Evolutionary conservation across 148 eudicot species (phyloP), one percentile per base, ranked within the genome.

Genomic region (Rhododendron ovatum): DNA sequence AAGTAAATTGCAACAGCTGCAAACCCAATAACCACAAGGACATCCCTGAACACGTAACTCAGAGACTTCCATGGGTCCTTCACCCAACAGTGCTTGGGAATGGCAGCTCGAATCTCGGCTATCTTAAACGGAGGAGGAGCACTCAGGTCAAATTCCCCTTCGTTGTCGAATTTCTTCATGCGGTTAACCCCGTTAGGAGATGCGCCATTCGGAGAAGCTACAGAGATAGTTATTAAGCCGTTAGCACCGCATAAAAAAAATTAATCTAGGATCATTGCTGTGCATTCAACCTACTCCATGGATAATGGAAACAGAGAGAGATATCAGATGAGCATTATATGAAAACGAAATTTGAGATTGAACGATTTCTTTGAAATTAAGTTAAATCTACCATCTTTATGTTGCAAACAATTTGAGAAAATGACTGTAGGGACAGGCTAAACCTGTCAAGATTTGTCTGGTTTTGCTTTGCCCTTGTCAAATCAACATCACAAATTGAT

Each of bases 41-140:
- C 41, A 76, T 89, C 91, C 84, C 91, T 87, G 3, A 83, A 10
- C 14, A 87, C 91, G 83, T 85, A 89, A 45, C 89, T 87, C 83
- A 89, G 76, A 59, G 91, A 87, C 83, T 86, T 63, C 89, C 88
- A 87, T 7, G 91, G 87, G 83, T 89, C 78, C 89, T 87, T 89
- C 39, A 89, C 91, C 89, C 89, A 89, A 39, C 91, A 89, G 81
- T 89, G 89, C 45, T 79, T 83, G 20, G 91, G 91, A 82, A 89
- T 89, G 11, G 91, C 89, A 30, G 88, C 91, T 80, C 91, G 83
- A 37, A 89, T 85, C 51, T 89, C 88, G 1, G 89, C 89, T 45
- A 89, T 86, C 69, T 74, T 89, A 71, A 89, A 89, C 6, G 91
- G 91, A 57, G 91, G 91, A 71, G 89, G 91, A n/a, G 83, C 86